Evolutionary conservation across 148 eudicot species (phyloP).

Genomic region (Suaeda aralocaspica): DNA sequence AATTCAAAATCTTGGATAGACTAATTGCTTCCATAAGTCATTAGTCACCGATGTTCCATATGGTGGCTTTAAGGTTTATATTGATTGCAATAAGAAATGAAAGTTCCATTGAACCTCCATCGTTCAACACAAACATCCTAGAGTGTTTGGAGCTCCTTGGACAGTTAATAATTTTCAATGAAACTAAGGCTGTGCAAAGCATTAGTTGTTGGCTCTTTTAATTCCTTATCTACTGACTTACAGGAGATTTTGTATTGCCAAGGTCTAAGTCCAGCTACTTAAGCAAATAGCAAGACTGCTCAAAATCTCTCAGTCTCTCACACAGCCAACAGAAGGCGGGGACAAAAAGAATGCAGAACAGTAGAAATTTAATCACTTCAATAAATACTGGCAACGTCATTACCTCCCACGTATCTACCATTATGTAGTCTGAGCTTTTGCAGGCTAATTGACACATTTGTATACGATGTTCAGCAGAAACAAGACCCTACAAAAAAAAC

Average conservation of each 20-base stretch:
- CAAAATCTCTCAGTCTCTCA: background rate
- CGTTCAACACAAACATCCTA: background rate
- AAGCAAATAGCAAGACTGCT: background rate
- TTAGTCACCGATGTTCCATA: background rate
- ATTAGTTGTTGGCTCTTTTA: background rate
- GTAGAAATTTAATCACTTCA: background rate
- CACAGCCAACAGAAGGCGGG: background rate
- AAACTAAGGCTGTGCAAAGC: background rate
- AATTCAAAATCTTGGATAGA: background rate
- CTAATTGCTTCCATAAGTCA: background rate
- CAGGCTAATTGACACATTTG: conserved; percentile 84
- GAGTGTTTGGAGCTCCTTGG: background rate
- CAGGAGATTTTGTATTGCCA: background rate
- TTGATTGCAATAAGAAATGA: background rate
- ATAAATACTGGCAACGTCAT: conserved; percentile 15
- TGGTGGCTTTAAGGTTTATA: background rate
- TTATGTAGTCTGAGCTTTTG: conserved; percentile 69
- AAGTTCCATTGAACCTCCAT: background rate
- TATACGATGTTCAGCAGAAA: conserved; percentile 72
- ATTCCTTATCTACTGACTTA: background rate
- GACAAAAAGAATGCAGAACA: background rate
- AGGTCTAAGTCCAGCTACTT: background rate
- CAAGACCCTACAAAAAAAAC: conserved; percentile 51
- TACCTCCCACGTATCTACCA: conserved; percentile 99
- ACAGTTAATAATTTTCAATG: background rate